Percentiles rank a stretch among this genome's conserved stretches.
These are phyloP conservation scores for Adansonia rubrostipa DNA, from an alignment of 441 rosid genomes.

Conservation along the genomic window DNA sequence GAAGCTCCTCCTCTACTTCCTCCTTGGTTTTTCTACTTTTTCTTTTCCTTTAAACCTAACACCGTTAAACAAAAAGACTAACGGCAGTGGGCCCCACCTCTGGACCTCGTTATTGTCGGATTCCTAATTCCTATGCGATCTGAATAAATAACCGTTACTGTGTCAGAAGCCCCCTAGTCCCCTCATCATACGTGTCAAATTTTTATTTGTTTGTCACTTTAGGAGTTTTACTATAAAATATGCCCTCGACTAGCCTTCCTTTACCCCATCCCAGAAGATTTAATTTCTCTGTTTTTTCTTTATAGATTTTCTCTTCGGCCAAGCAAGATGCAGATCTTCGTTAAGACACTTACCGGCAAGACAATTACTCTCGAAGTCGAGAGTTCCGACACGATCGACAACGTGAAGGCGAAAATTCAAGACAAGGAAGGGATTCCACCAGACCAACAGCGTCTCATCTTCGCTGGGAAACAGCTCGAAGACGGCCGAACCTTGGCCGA, in stretches of 20 bases:
- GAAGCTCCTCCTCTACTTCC: not conserved
- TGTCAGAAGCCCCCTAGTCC: too few relatives aligned
- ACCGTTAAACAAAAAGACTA: not conserved
- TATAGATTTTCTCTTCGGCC: not conserved
- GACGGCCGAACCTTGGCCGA: conserved; percentile 9
- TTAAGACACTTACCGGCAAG: not conserved
- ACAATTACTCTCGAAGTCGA: conserved; percentile 6
- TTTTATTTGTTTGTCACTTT: too few relatives aligned
- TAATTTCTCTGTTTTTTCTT: not conserved
- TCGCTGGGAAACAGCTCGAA: conserved; percentile 2
- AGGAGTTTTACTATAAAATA: too few relatives aligned
- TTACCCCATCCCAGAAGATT: not conserved
- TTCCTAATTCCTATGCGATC: not conserved
- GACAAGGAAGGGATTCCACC: conserved; percentile 11
- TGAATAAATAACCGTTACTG: too few relatives aligned
- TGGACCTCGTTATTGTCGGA: not conserved
- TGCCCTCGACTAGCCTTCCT: too few relatives aligned
- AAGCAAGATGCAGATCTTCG: conserved; percentile 14
- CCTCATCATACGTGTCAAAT: not conserved
- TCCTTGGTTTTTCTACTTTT: too few relatives aligned
- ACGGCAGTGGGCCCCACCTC: not conserved
- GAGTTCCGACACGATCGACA: not conserved
- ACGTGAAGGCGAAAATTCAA: conserved; percentile 4
- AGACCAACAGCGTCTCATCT: conserved; percentile 5
- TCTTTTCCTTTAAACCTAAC: not conserved